These are phyloP conservation scores for Fusarium musae DNA, from an alignment of 2,329 filamentous ascomycete genomes.

Conservation along the genomic window DNA sequence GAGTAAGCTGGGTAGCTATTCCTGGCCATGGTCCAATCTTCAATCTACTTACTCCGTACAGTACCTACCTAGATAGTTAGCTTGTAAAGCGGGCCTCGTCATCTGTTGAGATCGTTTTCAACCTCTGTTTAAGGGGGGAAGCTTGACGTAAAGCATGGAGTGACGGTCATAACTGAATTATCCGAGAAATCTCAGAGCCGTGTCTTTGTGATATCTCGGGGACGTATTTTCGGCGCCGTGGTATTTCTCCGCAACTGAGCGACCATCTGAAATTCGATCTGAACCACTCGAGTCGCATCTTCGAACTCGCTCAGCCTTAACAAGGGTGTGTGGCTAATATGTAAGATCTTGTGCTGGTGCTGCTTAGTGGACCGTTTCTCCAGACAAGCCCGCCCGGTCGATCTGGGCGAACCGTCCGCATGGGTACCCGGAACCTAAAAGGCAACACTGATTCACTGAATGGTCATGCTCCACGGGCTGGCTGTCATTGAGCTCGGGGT, in stretches of 20 bases:
- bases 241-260: not conserved
- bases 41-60: too few relatives aligned
- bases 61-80: not conserved
- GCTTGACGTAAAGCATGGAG: not conserved
- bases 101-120: not conserved
- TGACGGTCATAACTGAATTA: not conserved
- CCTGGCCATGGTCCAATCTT: not conserved
- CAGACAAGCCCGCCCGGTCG: not conserved
- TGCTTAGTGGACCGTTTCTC: not conserved
- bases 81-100: not conserved
- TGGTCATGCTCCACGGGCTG: not conserved
- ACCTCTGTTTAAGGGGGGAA: not conserved
- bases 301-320: not conserved
- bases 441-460: not conserved
- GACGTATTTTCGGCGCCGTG: not conserved
- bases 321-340: not conserved
- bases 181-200: not conserved
- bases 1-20: not conserved
- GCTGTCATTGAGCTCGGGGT: not conserved
- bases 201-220: not conserved
- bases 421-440: not conserved
- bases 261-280: not conserved
- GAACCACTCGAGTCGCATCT: not conserved
- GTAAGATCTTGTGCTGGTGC: not conserved
- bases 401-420: not conserved